phyloP scores from a whole-genome alignment of 495 filamentous ascomycete genomes.

The Chaetomium fimeti region DNA sequence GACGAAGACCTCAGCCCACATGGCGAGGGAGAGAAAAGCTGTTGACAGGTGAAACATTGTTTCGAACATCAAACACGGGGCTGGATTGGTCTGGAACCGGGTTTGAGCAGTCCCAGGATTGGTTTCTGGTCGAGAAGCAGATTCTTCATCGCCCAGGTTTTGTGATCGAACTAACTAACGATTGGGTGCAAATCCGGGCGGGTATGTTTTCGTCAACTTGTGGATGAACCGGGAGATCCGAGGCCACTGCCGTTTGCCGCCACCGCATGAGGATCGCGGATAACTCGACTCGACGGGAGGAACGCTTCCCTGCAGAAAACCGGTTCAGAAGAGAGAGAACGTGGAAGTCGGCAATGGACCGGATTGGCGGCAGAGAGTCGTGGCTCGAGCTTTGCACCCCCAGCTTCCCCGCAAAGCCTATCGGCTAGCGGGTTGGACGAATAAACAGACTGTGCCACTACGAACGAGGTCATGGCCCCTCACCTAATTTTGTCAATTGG shows the following conservation, averaged over 20 bases:
- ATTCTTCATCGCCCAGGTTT: too few species aligned
- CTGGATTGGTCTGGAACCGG: conserved; percentile 4
- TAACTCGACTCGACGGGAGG: background rate
- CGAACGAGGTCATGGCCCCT: background rate
- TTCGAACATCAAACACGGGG: conserved; percentile 22
- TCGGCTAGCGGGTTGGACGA: background rate
- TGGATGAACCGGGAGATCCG: background rate
- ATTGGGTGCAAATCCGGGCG: background rate
- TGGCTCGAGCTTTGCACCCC: conserved; percentile 7
- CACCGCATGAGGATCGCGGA: background rate
- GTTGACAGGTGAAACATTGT: conserved; percentile 16
- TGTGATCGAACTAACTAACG: too few species aligned
- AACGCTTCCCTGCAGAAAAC: background rate
- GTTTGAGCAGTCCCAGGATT: background rate
- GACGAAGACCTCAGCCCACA: too few species aligned
- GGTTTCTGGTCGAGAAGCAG: background rate
- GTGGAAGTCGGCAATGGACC: background rate
- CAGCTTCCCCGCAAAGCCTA: conserved; percentile 6
- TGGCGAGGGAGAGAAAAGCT: background rate
- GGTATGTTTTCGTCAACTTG: background rate
- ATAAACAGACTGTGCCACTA: background rate
- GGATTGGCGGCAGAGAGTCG: background rate
- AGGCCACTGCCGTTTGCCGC: background rate
- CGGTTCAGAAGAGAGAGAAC: too few species aligned
- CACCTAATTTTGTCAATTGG: background rate